Conservation (phyloP, 768 basidiomycete species). For the Naematelia encephala region DNA sequence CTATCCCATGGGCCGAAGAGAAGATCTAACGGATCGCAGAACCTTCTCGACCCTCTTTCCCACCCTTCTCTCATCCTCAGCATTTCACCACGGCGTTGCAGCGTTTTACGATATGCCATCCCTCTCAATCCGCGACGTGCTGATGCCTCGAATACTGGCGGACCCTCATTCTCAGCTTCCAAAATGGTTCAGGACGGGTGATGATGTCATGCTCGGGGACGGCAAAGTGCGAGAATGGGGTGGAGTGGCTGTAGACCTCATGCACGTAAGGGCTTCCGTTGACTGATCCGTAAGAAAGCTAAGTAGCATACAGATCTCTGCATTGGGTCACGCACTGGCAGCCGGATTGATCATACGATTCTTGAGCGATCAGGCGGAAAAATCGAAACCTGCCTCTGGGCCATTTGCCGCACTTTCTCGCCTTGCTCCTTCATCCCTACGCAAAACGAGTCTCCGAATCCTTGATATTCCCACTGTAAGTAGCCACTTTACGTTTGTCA, state of each 20-base stretch:
- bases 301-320: slow-evolving; percentile 27
- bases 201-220: slow-evolving; percentile 22
- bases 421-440: not conserved
- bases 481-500: not conserved
- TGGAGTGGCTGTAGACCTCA: slow-evolving; percentile 35
- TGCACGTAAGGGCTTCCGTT: slow-evolving; percentile 35
- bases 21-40: slow-evolving; percentile 14
- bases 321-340: slow-evolving; percentile 35
- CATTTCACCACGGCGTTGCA: slow-evolving; percentile 39
- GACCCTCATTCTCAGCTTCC: slow-evolving; percentile 33
- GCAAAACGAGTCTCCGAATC: slow-evolving; percentile 11
- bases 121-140: slow-evolving; percentile 34
- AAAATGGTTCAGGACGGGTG: slow-evolving; percentile 39
- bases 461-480: slow-evolving; percentile 27
- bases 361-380: slow-evolving; percentile 25
- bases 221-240: slow-evolving; percentile 35
- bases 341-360: slow-evolving; percentile 34
- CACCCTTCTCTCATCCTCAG: slow-evolving; percentile 31
- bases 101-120: slow-evolving; percentile 42
- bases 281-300: not conserved
- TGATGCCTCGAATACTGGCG: slow-evolving; percentile 28
- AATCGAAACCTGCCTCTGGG: not conserved
- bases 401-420: slow-evolving; percentile 1
- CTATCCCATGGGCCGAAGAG: not conserved
- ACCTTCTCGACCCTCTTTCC: slow-evolving; percentile 45